Conservation (phyloP, 148 eudicot genomes). For the Nyssa sinensis region DNA sequence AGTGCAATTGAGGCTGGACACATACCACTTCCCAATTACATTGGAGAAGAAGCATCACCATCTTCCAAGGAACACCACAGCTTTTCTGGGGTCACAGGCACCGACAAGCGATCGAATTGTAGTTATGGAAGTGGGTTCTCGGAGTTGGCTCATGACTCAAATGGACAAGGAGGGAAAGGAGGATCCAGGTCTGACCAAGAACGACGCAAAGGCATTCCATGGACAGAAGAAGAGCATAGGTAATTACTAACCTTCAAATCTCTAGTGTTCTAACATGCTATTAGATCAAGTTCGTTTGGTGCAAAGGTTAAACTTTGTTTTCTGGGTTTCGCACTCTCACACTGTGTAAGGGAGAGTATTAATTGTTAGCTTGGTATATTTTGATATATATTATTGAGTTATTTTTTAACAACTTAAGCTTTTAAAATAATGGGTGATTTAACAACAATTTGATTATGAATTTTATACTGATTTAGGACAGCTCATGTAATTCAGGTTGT, state of each 20-base stretch:
- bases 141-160: conserved; percentile 32
- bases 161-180: conserved; percentile 41
- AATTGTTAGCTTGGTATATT: too few species aligned
- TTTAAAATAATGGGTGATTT: too few species aligned
- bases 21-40: conserved; percentile 58
- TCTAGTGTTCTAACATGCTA: too few species aligned
- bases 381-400: too few species aligned
- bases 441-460: too few species aligned
- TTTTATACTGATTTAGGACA: too few species aligned
- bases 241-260: conserved; percentile 7
- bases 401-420: too few species aligned
- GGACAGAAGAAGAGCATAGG: conserved; percentile 97
- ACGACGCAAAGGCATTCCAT: conserved; percentile 81
- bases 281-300: too few species aligned
- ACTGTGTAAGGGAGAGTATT: too few species aligned
- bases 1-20: conserved; percentile 67
- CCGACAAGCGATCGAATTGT: conserved; percentile 24
- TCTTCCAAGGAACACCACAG: conserved; percentile 25
- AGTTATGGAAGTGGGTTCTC: conserved; percentile 41
- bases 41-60: conserved; percentile 46
- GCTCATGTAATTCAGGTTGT: conserved; percentile 36
- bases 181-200: conserved; percentile 67
- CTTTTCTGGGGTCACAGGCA: not conserved
- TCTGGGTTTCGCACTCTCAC: too few species aligned
- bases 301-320: too few species aligned